Evolutionary conservation across 306 rosid species (phyloP).

Genomic region (Styphnolobium japonicum): DNA sequence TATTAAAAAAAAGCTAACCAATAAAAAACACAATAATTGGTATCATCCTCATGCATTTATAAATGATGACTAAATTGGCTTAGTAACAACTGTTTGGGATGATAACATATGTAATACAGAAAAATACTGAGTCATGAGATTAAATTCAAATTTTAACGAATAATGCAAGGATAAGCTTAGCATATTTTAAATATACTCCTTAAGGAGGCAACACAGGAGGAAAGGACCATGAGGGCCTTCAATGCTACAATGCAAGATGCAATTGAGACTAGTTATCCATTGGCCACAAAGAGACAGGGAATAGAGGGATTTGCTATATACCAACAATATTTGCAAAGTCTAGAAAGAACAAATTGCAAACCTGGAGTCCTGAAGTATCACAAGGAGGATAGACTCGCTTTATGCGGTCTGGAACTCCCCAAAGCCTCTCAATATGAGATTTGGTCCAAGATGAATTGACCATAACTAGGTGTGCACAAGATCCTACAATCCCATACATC

Average conservation of each 20-base stretch:
- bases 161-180: background rate
- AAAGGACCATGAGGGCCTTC: background rate
- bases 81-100: background rate
- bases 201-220: background rate
- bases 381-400: slow-evolving; percentile 95
- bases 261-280: background rate
- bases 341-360: slow-evolving; percentile 30
- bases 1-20: background rate
- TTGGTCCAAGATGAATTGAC: slow-evolving; percentile 97
- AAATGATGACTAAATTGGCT: background rate
- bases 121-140: background rate
- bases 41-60: background rate
- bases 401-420: slow-evolving; percentile 69
- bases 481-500: slow-evolving; percentile 82
- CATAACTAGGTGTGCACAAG: slow-evolving; percentile 90
- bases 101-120: background rate
- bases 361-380: slow-evolving; percentile 93
- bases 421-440: slow-evolving; percentile 75
- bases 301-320: background rate
- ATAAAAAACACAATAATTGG: background rate
- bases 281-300: background rate
- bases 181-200: background rate
- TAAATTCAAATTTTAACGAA: background rate
- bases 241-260: background rate
- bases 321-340: background rate